Conservation (phyloP, 768 basidiomycete species). For the Tephrocybe sp. region DNA sequence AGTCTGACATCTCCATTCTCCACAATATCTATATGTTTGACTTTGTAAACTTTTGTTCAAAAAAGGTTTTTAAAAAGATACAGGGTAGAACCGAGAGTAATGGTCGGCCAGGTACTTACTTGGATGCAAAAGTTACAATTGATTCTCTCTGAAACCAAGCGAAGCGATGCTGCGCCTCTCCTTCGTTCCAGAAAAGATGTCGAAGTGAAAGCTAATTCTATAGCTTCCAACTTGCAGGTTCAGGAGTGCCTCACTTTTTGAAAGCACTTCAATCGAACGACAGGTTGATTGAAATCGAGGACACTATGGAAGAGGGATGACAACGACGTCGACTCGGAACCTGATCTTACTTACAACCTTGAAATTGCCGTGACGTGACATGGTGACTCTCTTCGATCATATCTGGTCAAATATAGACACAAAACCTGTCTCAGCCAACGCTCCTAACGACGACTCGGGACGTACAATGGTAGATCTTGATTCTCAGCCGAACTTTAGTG, state of each 20-base stretch:
- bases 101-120: slow-evolving; percentile 3
- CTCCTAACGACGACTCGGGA: background rate
- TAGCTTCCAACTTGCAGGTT: background rate
- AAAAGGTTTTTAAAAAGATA: background rate
- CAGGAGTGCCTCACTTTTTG: background rate
- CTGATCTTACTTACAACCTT: slow-evolving; percentile 17
- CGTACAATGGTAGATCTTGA: too few species aligned
- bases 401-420: slow-evolving; percentile 10
- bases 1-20: slow-evolving; percentile 7
- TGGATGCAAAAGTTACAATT: background rate
- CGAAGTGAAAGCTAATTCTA: background rate
- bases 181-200: background rate
- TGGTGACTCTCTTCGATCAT: slow-evolving; percentile 15
- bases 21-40: background rate
- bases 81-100: background rate
- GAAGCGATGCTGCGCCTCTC: slow-evolving; percentile 4
- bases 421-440: slow-evolving; percentile 3
- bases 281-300: background rate
- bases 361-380: slow-evolving; percentile 19
- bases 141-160: slow-evolving; percentile 6
- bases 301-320: slow-evolving; percentile 17
- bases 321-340: slow-evolving; percentile 14
- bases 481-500: too few species aligned
- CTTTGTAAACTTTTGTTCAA: background rate
- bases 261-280: background rate